Evolutionary conservation across 108 stramenopile species (phyloP).

Genomic region (Pseudonitzschia pungens): DNA sequence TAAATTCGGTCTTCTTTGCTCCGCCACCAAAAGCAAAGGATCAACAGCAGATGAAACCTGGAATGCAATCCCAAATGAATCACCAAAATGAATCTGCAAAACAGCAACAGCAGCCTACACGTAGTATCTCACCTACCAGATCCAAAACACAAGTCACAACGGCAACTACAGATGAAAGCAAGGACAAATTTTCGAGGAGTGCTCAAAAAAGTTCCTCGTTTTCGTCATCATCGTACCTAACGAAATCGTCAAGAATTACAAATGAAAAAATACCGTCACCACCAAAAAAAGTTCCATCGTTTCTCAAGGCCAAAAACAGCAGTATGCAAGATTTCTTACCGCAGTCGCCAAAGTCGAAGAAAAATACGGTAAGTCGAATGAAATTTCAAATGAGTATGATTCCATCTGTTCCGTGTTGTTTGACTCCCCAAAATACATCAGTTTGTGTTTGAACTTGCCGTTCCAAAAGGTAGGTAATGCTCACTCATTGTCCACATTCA

Average conservation of each 20-base stretch:
- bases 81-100: background rate
- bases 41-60: background rate
- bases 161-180: background rate
- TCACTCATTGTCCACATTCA: background rate
- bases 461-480: background rate
- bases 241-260: background rate
- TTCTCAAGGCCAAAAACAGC: background rate
- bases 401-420: background rate
- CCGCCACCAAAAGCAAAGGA: conserved; percentile 27
- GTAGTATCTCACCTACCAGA: background rate
- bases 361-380: background rate
- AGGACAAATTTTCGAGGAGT: background rate
- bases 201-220: background rate
- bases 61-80: background rate
- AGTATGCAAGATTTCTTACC: background rate
- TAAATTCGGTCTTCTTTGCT: conserved; percentile 31
- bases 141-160: background rate
- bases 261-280: too few relatives aligned
- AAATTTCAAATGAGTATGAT: background rate
- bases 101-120: background rate
- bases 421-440: background rate
- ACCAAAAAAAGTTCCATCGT: background rate
- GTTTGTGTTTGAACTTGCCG: too few relatives aligned
- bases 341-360: background rate
- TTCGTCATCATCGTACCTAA: background rate